phyloP scores from a whole-genome alignment of 2,329 filamentous ascomycete species.

The Mycocentrospora acerina region DNA sequence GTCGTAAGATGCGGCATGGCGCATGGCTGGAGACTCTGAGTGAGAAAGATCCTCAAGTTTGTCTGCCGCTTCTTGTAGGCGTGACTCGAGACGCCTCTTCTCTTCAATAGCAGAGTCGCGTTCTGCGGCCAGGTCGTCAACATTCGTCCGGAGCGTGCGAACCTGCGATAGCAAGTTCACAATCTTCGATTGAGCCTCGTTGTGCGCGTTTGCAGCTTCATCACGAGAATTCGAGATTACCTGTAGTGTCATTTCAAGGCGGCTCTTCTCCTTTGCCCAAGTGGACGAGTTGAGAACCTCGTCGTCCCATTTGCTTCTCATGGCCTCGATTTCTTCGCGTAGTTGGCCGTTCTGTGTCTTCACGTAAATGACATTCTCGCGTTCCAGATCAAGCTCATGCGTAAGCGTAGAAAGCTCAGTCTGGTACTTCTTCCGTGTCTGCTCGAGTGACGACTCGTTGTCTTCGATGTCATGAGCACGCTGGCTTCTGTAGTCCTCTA shows the following conservation, averaged over 20 bases:
- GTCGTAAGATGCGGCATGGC: conserved; percentile 85
- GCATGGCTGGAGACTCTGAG: conserved; percentile 82
- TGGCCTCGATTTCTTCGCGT: conserved; percentile 92
- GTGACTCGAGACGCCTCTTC: conserved; percentile 83
- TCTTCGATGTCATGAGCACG: conserved; percentile 96
- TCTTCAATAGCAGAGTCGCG: conserved; percentile 82
- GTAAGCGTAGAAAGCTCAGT: conserved; percentile 85
- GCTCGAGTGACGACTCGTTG: conserved; percentile 93
- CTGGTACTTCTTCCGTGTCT: conserved; percentile 97
- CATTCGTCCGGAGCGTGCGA: conserved; percentile 74
- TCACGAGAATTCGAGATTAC: conserved; percentile 90
- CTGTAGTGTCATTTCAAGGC: conserved; percentile 84
- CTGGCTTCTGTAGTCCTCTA: conserved; percentile 95
- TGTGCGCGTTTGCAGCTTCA: conserved; percentile 89
- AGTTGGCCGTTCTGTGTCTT: conserved; percentile 82
- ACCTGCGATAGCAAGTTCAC: conserved; percentile 89
- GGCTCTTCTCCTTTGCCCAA: conserved; percentile 96
- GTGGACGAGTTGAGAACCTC: conserved; percentile 97
- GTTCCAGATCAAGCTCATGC: conserved; percentile 89
- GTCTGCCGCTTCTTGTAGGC: conserved; percentile 82
- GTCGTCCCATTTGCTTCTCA: conserved; percentile 96
- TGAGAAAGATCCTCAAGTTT: conserved; percentile 85
- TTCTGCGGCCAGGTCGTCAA: conserved; percentile 84
- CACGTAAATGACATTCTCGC: conserved; percentile 84
- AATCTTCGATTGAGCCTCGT: conserved; percentile 91